Percentiles rank a stretch among this genome's conserved stretches.
These are phyloP conservation scores for Pseudonitzschia multiseries DNA, from an alignment of 108 stramenopile species.

Conservation along the genomic window DNA sequence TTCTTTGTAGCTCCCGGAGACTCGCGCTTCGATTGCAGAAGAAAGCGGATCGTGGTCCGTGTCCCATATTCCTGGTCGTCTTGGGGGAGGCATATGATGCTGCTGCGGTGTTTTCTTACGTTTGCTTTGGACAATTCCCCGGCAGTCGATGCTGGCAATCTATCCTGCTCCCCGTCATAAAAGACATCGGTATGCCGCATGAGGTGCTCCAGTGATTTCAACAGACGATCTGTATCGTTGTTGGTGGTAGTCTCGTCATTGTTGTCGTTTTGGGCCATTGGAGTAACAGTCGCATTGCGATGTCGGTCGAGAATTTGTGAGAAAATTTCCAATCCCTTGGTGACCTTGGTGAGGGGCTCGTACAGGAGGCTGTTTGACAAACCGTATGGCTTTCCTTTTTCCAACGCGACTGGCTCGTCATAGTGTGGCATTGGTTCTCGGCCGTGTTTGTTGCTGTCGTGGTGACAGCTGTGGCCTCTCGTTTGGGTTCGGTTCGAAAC, in stretches of 20 bases:
- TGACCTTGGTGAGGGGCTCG: neutral
- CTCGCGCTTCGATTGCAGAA: neutral
- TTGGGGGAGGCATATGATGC: neutral
- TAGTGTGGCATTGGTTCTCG: neutral
- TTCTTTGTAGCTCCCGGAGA: no score
- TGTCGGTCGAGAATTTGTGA: neutral
- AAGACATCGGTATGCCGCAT: neutral
- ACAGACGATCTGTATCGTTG: neutral
- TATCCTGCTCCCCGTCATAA: neutral
- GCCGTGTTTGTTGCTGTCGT: neutral
- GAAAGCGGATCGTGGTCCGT: constrained; percentile 9
- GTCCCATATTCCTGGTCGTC: neutral
- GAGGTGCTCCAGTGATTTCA: neutral
- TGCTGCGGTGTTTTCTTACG: neutral
- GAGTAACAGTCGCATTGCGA: neutral
- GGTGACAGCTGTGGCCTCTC: neutral
- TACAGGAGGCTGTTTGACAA: constrained; percentile 9
- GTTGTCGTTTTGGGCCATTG: neutral
- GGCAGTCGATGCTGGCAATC: neutral
- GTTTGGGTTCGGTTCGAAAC: neutral
- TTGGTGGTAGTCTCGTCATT: neutral
- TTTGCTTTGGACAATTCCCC: neutral
- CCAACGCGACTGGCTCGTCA: neutral
- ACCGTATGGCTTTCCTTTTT: neutral
- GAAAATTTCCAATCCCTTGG: constrained; percentile 3